phyloP scores from a whole-genome alignment of 2,329 filamentous ascomycete species.

The Calonectria hongkongensis region DNA sequence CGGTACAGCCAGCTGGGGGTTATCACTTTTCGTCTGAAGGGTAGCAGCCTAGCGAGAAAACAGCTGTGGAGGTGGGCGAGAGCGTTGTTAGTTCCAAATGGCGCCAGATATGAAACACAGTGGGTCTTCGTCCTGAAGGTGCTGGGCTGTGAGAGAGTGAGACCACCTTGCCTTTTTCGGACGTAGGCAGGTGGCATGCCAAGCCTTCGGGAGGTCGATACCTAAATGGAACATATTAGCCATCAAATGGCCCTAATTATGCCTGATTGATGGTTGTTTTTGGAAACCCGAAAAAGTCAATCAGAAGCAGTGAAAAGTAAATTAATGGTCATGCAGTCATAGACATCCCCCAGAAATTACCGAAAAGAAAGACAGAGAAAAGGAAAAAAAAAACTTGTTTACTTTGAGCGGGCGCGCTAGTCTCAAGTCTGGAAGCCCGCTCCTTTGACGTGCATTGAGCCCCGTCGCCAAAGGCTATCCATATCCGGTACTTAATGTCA shows the following conservation, averaged over 20 bases:
- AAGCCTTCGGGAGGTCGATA: slow-evolving; percentile 14
- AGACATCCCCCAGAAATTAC: not conserved
- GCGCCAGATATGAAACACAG: slow-evolving; percentile 49
- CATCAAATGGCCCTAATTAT: slow-evolving; percentile 1
- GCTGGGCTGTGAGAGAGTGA: slow-evolving; percentile 37
- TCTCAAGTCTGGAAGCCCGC: slow-evolving; percentile 25
- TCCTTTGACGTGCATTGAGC: slow-evolving; percentile 25
- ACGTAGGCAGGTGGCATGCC: slow-evolving; percentile 28
- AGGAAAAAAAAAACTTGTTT: slow-evolving; percentile 8
- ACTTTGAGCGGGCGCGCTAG: slow-evolving; percentile 28
- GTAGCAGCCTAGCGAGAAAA: not conserved
- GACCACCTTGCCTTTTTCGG: slow-evolving; percentile 41
- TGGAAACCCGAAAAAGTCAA: not conserved
- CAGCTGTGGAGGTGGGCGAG: slow-evolving; percentile 28
- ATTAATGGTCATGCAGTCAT: not conserved
- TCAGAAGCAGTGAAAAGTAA: not conserved
- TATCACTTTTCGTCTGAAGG: not conserved
- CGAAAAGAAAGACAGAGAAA: not conserved
- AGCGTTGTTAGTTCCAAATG: slow-evolving; percentile 40
- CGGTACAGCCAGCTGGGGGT: not conserved
- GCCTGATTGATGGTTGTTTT: not conserved
- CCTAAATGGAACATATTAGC: slow-evolving; percentile 8
- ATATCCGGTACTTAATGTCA: slow-evolving; percentile 10
- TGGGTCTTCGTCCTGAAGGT: slow-evolving; percentile 41
- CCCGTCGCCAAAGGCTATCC: not conserved